Evolutionary conservation across 306 rosid species (phyloP), one percentile per base, ranked within the genome.

Genomic region (Fragaria ananassa): DNA sequence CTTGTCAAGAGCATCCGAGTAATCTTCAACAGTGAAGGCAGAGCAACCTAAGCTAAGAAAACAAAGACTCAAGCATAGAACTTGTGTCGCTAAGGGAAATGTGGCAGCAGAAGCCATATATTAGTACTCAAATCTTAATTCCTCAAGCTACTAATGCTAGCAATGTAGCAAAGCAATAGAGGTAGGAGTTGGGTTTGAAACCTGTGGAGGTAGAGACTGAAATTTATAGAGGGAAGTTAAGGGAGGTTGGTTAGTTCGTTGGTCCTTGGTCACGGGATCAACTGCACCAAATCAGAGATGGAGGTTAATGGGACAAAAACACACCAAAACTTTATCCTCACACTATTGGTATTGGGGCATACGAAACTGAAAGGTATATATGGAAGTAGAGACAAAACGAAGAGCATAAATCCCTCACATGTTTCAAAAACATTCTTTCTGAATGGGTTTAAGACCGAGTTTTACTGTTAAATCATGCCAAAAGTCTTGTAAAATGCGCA

Each of bases 1-100:
- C 70, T 93, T 90, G 45, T 80, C 84, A 57, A 93, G 96, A 70
- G 98, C 97, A 4, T 85, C 83, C 0, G 78, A 50, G 81, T 93
- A 91, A 2, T 91, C 87, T 72, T 79, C 79, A 21, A 87, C 39
- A 67, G 94, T 88, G 87, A 93, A 93, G 34, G 84, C 89, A 57
- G 67, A 70, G 82, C 77, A 72, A 67, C 46, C 25, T 51, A 82
- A 74, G 74, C 50, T 5, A 14, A 86, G 46, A 9, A 78, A 83
- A 72, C 68, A 74, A 19, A 83, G 75, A 53, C 80, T 19, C 42
- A 87, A 67, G 81, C 78, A 76, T 34, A 87, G 14, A 71, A 62
- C 18, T 31, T 74, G 44, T 17, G 79, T 64, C 42, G 71, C 62
- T 5, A 72, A 51, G 34, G 84, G 70, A 74, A 77, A 63, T 76